These are phyloP conservation scores for Avena atlantica DNA, from an alignment of 176 grass and related monocot species.

Conservation along the genomic window DNA sequence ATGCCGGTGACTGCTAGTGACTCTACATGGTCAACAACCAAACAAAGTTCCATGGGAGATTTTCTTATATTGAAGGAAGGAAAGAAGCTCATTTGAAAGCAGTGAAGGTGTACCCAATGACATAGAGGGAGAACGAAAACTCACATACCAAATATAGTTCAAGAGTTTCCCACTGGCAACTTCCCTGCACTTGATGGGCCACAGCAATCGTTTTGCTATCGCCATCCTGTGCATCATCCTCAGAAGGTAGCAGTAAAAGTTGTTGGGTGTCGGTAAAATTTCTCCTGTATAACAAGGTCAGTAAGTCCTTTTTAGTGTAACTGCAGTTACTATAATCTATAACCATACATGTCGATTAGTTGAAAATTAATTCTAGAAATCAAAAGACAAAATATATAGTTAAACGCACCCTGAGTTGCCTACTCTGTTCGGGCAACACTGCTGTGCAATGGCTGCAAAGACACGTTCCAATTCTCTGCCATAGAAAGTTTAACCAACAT, in stretches of 20 bases:
- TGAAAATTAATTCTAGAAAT: neutral
- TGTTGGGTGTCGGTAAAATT: slow-evolving; percentile 53
- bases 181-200: slow-evolving; percentile 66
- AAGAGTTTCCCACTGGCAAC: slow-evolving; percentile 85
- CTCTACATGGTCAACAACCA: neutral
- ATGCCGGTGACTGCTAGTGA: neutral
- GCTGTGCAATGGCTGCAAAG: slow-evolving; percentile 78
- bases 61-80: slow-evolving; percentile 1
- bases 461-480: slow-evolving; percentile 84
- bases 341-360: slow-evolving; percentile 2
- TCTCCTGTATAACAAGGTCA: slow-evolving; percentile 60
- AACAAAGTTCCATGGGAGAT: slow-evolving; percentile 9
- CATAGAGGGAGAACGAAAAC: slow-evolving; percentile 22
- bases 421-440: slow-evolving; percentile 72
- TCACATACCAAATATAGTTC: slow-evolving; percentile 79
- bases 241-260: slow-evolving; percentile 58
- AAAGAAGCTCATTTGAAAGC: slow-evolving; percentile 28
- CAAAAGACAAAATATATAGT: slow-evolving; percentile 21
- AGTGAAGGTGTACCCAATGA: neutral
- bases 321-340: slow-evolving; percentile 10
- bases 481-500: slow-evolving; percentile 19
- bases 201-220: slow-evolving; percentile 50
- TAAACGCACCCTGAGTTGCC: slow-evolving; percentile 49
- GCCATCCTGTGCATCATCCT: slow-evolving; percentile 58
- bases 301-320: neutral